Evolutionary conservation across 495 filamentous ascomycete genomes (phyloP), one percentile per base, ranked within the genome.

Genomic region (Chaetomium cochliodes): DNA sequence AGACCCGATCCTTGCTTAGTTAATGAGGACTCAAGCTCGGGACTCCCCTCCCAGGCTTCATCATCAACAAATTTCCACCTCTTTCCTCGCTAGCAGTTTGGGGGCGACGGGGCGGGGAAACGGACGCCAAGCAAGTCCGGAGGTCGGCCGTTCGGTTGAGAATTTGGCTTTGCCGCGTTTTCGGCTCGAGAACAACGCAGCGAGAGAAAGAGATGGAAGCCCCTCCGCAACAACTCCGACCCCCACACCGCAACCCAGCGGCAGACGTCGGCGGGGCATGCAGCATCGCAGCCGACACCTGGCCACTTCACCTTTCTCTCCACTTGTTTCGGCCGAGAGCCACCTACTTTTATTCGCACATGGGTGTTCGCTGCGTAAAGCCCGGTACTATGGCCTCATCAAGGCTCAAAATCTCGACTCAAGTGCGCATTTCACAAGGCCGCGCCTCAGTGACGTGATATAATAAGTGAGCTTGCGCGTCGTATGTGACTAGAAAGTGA

Each of bases 191-290:
- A 41, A 55, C 33, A 46, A 30, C 52, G 33, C 60, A 30, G 30
- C 60, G 49, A 62, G 28, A 6, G 28, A 37, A 11, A 44, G 3
- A 13, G 37, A 30, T 30, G 28, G 28, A 5, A 57, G 16, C 55
- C 55, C 0, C 46, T 23, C 46, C n/a, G 44, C 16, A 18, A 47
- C 16, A 47, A 18, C 22, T 18, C 13, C 39, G 20, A 30, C 20
- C 60, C 51, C 60, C 60, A 63, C 60, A 44, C n/a, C 37, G 28
- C 28, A 54, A 25, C 46, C 60, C 60, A 50, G 51, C 52, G 60
- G 60, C 33, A 18, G 33, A 37, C 5, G 8, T 37, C 9, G 23
- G 18, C 7, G n/a, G 22, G 30, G 22, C 20, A 49, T 49, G 22
- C 41, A 42, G 57, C 26, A 47, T 60, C 2, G 26, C 18, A 37